Conservation (phyloP, 345 rosid species). For the Pistacia integerrima region DNA sequence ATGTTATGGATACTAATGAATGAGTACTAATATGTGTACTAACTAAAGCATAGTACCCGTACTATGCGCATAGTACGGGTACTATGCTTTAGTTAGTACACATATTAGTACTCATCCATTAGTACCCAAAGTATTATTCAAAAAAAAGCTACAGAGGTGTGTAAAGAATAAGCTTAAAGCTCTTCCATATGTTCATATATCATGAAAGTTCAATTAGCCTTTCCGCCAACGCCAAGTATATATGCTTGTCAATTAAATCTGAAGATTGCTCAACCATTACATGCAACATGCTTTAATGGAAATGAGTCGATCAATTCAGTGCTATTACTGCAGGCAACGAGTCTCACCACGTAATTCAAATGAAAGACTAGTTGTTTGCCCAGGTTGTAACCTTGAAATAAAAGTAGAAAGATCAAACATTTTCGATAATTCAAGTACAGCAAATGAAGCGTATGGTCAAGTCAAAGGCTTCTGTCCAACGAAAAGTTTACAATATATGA, state of each 20-base stretch:
- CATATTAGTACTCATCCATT: no score
- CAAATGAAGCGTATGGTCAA: neutral
- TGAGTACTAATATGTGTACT: no score
- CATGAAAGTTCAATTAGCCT: neutral
- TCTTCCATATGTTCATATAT: no score
- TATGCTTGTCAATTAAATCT: neutral
- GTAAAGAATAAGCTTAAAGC: no score
- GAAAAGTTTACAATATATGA: neutral
- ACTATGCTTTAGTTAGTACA: no score
- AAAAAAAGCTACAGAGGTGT: no score
- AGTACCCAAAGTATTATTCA: no score
- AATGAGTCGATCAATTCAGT: neutral
- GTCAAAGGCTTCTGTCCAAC: neutral
- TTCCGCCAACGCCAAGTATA: neutral
- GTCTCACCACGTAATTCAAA: neutral
- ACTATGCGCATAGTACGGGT: no score
- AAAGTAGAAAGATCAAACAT: neutral
- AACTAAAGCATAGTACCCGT: no score
- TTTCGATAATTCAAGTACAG: neutral
- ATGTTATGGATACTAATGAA: no score
- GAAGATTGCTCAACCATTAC: neutral
- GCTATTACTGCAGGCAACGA: slow-evolving; percentile 5
- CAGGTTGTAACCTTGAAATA: neutral
- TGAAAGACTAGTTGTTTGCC: neutral
- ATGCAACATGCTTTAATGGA: neutral